Conservation (phyloP, 345 rosid species). For the Physaria fendleri region DNA sequence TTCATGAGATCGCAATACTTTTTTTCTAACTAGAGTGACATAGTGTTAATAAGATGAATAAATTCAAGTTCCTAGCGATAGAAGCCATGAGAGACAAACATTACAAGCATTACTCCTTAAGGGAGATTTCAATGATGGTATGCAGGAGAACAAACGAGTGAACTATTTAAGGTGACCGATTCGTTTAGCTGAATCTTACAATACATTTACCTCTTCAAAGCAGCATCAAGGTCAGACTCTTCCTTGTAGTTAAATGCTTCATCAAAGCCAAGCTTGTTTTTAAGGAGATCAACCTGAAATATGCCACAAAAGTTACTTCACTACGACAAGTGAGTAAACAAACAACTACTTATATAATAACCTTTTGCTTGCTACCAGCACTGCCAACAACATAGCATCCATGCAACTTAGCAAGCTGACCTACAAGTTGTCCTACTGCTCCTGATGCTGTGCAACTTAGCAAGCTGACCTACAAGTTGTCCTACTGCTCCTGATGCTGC, state of each 20-base stretch:
- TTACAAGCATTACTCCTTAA: background rate
- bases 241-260: slow-evolving; percentile 76
- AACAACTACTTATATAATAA: too few relatives aligned
- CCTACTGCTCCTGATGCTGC: too few relatives aligned
- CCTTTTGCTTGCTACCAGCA: slow-evolving; percentile 56
- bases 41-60: background rate
- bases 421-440: slow-evolving; percentile 76
- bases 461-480: too few relatives aligned
- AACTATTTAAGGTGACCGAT: background rate
- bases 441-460: too few relatives aligned
- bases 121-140: background rate
- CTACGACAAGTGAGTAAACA: too few relatives aligned
- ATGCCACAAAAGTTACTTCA: too few relatives aligned
- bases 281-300: slow-evolving; percentile 52
- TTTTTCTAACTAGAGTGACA: background rate
- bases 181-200: background rate
- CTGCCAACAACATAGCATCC: slow-evolving; percentile 77
- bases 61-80: background rate
- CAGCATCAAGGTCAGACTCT: slow-evolving; percentile 43
- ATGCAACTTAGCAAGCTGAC: slow-evolving; percentile 65
- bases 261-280: slow-evolving; percentile 56
- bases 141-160: background rate
- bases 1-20: background rate
- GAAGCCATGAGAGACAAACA: background rate
- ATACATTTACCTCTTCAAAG: slow-evolving; percentile 68